Evolutionary conservation across 805 yeast genomes (phyloP), one percentile per base, ranked within the genome.

Genomic region (Metschnikowia baotianmanensis): DNA sequence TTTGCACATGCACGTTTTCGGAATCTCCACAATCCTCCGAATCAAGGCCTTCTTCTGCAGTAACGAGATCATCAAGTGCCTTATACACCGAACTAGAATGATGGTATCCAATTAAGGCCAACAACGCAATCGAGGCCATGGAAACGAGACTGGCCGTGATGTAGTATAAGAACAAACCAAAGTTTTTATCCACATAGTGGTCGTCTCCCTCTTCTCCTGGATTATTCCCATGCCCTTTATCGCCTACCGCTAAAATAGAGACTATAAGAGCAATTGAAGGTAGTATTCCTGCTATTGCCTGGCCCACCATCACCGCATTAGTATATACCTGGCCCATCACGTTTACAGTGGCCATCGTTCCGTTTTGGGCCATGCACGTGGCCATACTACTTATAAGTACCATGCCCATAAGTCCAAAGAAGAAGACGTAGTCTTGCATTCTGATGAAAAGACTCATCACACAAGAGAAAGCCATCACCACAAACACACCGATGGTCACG

Each of bases 291-390:
- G 97, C 88, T 13, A 91, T 67, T 0, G 96, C 96, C 61, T 91
- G 96, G 1, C 99, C 99, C 3, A 90, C 90, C 84, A 93, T 86
- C 2, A 84, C 84, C 0, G 86, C 95, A 55, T 93, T 96, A 9
- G 95, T 90, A 57, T 77, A 86, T 11, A 80, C 74, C 1, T 87
- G 73, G 4, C 93, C 90, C 56, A 80, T 70, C 1, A 83, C 78
- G 53, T 86, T 86, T 3, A 83, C 93, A 29, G 87, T 72, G 5
- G 98, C 96, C 80, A 90, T 80, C 7, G 86, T 74, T 10, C 97
- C 97, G 55, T 87, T 91, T 55, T 91, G 99, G 2, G 93, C 83
- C 48, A 82, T 65, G 24, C 95, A 82, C 1, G 93, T 80, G 12
- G 95, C 95, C 35, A 83, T 51, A 3, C 96, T 73, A 40, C 91